Base-by-base conservation (phyloP, 176 grass and related monocot genomes). In the Thalia dealbata region DNA sequence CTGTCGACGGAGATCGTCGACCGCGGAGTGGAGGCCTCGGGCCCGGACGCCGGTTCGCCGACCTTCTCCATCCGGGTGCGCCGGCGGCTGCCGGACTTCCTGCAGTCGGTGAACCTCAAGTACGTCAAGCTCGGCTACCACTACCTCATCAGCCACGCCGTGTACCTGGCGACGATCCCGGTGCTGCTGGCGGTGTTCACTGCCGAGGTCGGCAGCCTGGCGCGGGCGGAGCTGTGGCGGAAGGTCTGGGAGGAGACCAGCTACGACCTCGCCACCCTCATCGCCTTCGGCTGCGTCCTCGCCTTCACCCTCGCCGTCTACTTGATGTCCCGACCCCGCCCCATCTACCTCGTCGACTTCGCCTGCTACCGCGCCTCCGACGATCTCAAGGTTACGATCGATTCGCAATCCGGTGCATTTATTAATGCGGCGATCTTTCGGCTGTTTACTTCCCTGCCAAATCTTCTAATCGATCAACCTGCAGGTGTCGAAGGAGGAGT, bases 341-440 rank as follows among this genome's bases (percentile, higher is more conserved):
- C 71, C 0, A 56, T 73, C 71, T 73, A 73, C 51, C 71, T 73
- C 71, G 16, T 73, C 71, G 71, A 73, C 71, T 73, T 73, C 71
- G 71, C 71, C 28, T 73, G 71, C 51, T 73, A 56, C 51, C 71
- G 71, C 0, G 50, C 71, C 10, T 73, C 71, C 25, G 50, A 58
- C 46, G 71, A 73, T 38, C 51, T 73, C 28, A 73, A 73, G 71
- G 68, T 70, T 50, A n/a, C n/a, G n/a, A n/a, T n/a, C n/a, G n/a
- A n/a, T n/a, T n/a, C n/a, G n/a, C 3, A 38, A 38, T 38, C 32
- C 4, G 32, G 4, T 38, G 32, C 32, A 38, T 38, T 38, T 2
- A 38, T 38, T 1, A 38, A 38, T 38, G 32, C 1, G 32, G 32
- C 4, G 32, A 4, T 38, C 32, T 38, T 1, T 38, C 32, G 4